Evolutionary conservation across 768 basidiomycete species (phyloP).

Genomic region (Tylopilus rubrobrunneus): DNA sequence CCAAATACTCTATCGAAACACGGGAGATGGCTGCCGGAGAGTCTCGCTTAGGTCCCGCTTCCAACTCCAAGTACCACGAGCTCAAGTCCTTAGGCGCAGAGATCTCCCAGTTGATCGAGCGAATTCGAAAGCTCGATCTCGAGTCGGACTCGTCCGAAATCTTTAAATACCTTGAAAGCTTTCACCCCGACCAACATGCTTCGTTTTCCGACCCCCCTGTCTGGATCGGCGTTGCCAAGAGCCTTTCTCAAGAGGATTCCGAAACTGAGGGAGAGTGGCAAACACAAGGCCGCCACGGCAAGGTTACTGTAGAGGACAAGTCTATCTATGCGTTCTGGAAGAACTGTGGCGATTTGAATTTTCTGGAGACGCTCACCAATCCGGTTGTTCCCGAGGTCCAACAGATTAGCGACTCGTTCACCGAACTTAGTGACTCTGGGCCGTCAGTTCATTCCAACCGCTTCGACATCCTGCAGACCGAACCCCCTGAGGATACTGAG

Average conservation of each 20-base stretch:
- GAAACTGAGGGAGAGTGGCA: constrained; percentile 33
- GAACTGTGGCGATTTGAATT: constrained; percentile 43
- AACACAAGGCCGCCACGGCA: constrained; percentile 27
- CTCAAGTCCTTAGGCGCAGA: constrained; percentile 45
- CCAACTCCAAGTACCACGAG: constrained; percentile 30
- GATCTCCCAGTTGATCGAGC: constrained; percentile 45
- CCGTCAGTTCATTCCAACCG: constrained; percentile 14
- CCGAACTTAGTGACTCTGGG: background rate
- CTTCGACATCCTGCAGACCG: constrained; percentile 11
- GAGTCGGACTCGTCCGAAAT: constrained; percentile 38
- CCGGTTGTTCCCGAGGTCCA: background rate
- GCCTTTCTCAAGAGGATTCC: constrained; percentile 12
- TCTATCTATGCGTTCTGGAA: constrained; percentile 53
- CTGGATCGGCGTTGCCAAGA: constrained; percentile 39
- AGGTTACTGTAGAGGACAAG: constrained; percentile 17
- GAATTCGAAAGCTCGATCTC: constrained; percentile 33
- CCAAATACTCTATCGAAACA: constrained; percentile 55
- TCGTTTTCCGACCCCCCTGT: constrained; percentile 40
- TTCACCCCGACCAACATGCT: constrained; percentile 47
- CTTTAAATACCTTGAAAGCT: constrained; percentile 37
- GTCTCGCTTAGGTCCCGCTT: constrained; percentile 38
- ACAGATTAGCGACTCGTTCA: background rate
- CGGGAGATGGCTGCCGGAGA: constrained; percentile 45
- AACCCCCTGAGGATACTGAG: background rate
- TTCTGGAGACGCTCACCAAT: constrained; percentile 30